Conservation (phyloP, 768 basidiomycete genomes). For the Leccinum arenicola region DNA sequence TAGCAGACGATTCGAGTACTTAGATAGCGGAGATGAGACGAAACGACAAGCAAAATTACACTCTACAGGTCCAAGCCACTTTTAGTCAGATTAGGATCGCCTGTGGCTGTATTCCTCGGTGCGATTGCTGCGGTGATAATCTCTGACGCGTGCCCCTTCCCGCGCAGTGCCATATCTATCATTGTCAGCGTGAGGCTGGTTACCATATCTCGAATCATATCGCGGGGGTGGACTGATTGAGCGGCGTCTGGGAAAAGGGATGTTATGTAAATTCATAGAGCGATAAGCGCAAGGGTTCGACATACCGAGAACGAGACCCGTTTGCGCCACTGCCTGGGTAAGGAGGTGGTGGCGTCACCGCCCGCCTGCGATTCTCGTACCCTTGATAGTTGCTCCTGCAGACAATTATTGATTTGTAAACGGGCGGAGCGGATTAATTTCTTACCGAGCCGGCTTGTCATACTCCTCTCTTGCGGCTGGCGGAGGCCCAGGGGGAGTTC, state of each 20-base stretch:
- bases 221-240: conserved; percentile 66
- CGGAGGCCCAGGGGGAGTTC: conserved; percentile 53
- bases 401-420: not conserved
- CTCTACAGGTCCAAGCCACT: conserved; percentile 4
- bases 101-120: conserved; percentile 32
- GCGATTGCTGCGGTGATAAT: conserved; percentile 38
- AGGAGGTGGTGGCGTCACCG: conserved; percentile 51
- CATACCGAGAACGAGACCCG: conserved; percentile 42
- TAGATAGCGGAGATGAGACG: not conserved
- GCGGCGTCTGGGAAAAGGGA: conserved; percentile 49
- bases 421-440: not conserved
- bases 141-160: conserved; percentile 33
- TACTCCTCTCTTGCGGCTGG: conserved; percentile 62
- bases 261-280: not conserved
- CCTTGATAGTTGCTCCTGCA: conserved; percentile 17
- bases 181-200: conserved; percentile 36
- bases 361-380: conserved; percentile 44
- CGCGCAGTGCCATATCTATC: conserved; percentile 48
- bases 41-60: conserved; percentile 3
- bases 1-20: conserved; percentile 10
- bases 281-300: not conserved
- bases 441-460: conserved; percentile 61
- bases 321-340: conserved; percentile 44
- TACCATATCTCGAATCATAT: conserved; percentile 51
- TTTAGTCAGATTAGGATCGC: conserved; percentile 23